Conservation (phyloP, 2,329 filamentous ascomycete genomes). For the Xylaria multiplex region DNA sequence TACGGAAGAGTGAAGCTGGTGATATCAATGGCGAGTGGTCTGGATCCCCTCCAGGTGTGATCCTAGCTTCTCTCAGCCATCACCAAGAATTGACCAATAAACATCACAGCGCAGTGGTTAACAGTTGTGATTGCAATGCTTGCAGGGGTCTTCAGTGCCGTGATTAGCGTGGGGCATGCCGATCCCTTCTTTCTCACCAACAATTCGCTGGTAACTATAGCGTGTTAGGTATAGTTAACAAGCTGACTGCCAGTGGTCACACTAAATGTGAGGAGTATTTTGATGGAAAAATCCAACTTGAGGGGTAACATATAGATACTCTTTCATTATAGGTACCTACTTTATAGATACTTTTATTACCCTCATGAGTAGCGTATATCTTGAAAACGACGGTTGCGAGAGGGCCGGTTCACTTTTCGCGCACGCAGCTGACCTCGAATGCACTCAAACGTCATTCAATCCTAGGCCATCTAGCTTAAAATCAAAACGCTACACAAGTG, state of each 20-base stretch:
- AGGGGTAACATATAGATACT: no score
- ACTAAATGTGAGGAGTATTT: no score
- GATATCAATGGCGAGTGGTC: constrained; percentile 30
- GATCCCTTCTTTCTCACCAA: constrained; percentile 21
- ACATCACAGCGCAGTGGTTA: constrained; percentile 1
- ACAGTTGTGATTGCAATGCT: constrained; percentile 28
- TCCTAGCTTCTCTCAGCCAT: constrained; percentile 14
- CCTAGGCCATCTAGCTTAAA: no score
- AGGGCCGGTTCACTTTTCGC: no score
- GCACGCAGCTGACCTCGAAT: no score
- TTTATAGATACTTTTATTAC: no score
- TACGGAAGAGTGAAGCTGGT: constrained; percentile 5
- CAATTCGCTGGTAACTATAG: constrained; percentile 14
- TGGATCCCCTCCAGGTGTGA: constrained; percentile 12
- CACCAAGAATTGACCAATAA: constrained; percentile 28
- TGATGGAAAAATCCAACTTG: no score
- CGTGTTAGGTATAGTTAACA: neutral
- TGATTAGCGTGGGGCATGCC: constrained; percentile 26
- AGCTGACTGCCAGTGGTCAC: constrained; percentile 15
- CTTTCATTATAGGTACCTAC: no score
- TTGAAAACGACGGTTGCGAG: no score
- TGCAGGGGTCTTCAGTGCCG: constrained; percentile 26
- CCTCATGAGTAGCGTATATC: no score
- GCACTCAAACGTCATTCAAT: no score
- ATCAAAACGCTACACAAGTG: no score